A percentile compares a stretch with the other conserved stretches of the same genome.
phyloP scores from a whole-genome alignment of 2,329 filamentous ascomycete genomes.

The Grosmannia serpens region DNA sequence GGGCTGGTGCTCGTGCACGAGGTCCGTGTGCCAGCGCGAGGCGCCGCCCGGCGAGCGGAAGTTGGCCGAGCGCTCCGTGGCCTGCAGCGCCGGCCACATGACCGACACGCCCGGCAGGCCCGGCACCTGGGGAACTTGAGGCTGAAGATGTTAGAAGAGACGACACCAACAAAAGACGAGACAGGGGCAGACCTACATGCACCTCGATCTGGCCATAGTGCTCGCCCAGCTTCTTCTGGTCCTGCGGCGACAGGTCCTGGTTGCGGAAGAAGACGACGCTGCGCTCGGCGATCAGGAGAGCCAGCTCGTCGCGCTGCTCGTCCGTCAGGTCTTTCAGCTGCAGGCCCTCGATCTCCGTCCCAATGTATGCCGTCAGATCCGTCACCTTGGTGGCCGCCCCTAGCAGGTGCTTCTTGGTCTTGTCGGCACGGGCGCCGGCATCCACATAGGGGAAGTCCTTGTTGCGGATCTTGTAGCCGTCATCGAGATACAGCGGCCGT shows the following conservation, averaged over 20 bases:
- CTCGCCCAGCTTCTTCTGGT: constrained; percentile 52
- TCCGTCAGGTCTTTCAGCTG: constrained; percentile 50
- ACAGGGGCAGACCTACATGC: constrained; percentile 38
- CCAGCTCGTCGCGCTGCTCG: constrained; percentile 50
- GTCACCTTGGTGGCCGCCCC: constrained; percentile 52
- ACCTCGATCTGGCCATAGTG: constrained; percentile 56
- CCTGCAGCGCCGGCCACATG: constrained; percentile 58
- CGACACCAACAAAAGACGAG: background rate
- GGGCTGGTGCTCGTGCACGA: constrained; percentile 60
- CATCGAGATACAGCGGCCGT: constrained; percentile 56
- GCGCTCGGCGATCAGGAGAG: constrained; percentile 49
- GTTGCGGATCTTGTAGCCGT: constrained; percentile 54
- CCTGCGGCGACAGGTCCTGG: constrained; percentile 48
- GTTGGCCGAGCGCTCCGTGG: constrained; percentile 45
- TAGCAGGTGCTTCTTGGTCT: constrained; percentile 48
- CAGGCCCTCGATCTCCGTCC: constrained; percentile 52
- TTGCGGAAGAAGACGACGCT: constrained; percentile 58
- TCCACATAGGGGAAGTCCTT: constrained; percentile 45
- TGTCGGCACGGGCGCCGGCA: constrained; percentile 52
- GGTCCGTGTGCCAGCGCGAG: constrained; percentile 57
- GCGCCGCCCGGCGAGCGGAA: constrained; percentile 59
- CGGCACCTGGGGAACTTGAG: constrained; percentile 60
- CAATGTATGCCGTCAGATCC: constrained; percentile 49
- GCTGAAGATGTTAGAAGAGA: constrained; percentile 27
- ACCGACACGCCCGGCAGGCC: constrained; percentile 53